Conservation (phyloP, 257 asterid species). For the Solanum pinnatisectum region DNA sequence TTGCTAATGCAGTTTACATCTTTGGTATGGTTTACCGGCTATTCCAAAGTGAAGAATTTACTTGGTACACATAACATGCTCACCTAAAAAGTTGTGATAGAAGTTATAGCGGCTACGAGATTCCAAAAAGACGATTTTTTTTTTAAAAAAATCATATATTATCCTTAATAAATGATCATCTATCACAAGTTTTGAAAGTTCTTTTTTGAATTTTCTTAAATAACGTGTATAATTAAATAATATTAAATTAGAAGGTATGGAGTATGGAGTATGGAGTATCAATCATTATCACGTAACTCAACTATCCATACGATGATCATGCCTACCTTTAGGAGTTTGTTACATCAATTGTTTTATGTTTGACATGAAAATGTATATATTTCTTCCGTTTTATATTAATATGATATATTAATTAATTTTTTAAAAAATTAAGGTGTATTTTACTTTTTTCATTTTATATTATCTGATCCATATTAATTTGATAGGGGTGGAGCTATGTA, state of each 20-base stretch:
- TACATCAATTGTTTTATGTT: neutral
- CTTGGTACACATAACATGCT: rapidly evolving
- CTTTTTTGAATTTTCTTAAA: neutral
- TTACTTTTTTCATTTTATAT: no score
- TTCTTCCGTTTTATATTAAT: no score
- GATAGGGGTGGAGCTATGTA: neutral
- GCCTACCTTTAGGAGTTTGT: neutral
- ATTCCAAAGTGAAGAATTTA: neutral
- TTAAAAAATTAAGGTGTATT: no score
- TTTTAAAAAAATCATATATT: neutral
- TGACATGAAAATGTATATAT: neutral
- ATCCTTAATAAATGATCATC: neutral
- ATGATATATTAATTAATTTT: no score
- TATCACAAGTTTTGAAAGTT: no score
- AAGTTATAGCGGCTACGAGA: neutral
- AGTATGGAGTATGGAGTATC: neutral
- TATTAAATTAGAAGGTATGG: neutral
- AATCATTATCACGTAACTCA: neutral
- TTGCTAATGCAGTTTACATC: neutral
- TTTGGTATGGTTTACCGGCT: neutral
- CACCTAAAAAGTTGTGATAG: neutral
- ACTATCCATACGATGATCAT: neutral
- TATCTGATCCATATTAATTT: neutral
- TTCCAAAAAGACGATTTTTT: no score
- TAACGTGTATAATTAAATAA: neutral